Evolutionary conservation across 176 grass and related monocot genomes (phyloP), one percentile per base, ranked within the genome.

Genomic region (Guadua angustifolia): DNA sequence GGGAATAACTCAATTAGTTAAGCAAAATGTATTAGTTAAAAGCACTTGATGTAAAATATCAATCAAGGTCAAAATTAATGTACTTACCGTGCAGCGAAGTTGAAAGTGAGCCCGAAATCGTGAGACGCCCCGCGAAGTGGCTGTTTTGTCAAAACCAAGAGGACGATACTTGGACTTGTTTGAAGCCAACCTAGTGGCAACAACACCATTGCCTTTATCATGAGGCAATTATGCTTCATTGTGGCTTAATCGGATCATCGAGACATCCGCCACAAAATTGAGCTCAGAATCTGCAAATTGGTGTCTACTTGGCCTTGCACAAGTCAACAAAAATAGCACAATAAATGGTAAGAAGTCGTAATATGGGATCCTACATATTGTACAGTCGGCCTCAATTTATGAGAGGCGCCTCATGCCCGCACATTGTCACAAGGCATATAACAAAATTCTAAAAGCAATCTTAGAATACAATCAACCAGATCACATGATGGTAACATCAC

Each of bases 211-310:
- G 62, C 96, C 93, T 85, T 95, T 98, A 88, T 98, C 96, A 83
- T 95, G 95, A 81, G 96, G 96, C 81, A 98, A 88, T 84, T 98
- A 98, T 72, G 93, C 96, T 95, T 98, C 93, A 42, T 93, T 89
- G 66, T 92, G 93, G 75, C 93, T 98, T 78, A 98, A 81, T 32
- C 83, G 80, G 79, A 95, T 91, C 85, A 91, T 92, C 65, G 91
- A 98, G 84, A 98, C 89, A 85, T 95, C 90, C 73, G 96, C 47
- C 91, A 87, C 85, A 98, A 76, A 79, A 98, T 95, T 66, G 96
- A 98, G 47, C 96, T 93, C 50, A 83, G 92, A 88, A 98, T 86
- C 88, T 94, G 96, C 80, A 95, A 66, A 60, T 94, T 85, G 64
- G 87, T 95, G 86, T 98, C 93, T 71, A 98, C 93, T 86, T 98